Evolutionary conservation across 148 eudicot genomes (phyloP).

Genomic region (Nyssa sinensis): DNA sequence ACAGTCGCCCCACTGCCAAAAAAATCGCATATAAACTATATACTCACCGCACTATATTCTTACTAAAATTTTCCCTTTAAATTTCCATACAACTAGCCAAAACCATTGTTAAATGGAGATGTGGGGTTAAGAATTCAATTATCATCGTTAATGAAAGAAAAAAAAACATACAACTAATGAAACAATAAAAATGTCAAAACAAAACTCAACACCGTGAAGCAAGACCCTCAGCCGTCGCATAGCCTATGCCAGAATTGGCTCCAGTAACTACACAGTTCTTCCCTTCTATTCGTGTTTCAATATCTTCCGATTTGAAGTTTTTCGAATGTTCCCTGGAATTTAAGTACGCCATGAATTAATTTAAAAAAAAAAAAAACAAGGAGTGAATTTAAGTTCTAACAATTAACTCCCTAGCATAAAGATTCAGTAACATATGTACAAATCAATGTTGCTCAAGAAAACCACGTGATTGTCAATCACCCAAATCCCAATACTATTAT

Average conservation of each 20-base stretch:
- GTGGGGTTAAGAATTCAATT: too few relatives aligned
- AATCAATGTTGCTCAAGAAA: neutral
- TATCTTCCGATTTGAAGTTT: conserved; percentile 72
- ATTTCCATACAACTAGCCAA: too few relatives aligned
- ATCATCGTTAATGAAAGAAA: too few relatives aligned
- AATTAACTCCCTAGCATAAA: conserved; percentile 8
- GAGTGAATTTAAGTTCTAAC: neutral
- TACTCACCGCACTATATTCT: neutral
- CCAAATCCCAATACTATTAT: conserved; percentile 2
- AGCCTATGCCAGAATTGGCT: conserved; percentile 95
- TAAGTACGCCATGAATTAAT: neutral
- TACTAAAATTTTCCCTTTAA: neutral
- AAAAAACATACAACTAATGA: neutral
- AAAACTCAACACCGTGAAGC: conserved; percentile 68
- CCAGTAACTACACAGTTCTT: conserved; percentile 93
- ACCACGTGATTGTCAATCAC: neutral
- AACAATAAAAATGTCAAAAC: conserved; percentile 14
- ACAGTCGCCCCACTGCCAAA: conserved; percentile 85
- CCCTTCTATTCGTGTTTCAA: conserved; percentile 62
- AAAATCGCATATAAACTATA: conserved; percentile 9
- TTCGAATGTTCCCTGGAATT: conserved; percentile 74
- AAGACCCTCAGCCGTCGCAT: conserved; percentile 82
- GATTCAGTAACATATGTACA: neutral
- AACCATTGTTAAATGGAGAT: too few relatives aligned
- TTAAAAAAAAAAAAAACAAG: neutral